Evolutionary conservation across 331 rosid species (phyloP).

Genomic region (Malus hybrid): DNA sequence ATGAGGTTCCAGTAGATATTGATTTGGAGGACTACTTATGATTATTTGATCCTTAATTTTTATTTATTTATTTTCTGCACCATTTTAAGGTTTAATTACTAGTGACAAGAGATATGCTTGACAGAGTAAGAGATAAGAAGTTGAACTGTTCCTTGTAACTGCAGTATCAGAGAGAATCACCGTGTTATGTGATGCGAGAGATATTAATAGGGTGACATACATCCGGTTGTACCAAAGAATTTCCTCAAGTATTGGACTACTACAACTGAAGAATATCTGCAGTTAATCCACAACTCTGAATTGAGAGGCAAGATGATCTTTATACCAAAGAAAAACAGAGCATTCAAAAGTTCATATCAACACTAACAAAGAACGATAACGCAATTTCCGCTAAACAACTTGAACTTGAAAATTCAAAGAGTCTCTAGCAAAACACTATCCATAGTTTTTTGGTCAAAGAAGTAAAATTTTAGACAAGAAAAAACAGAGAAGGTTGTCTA

Average conservation of each 20-base stretch:
- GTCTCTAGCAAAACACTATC: not conserved
- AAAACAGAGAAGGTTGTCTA: not conserved
- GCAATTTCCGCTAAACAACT: too few species aligned
- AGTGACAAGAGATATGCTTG: not conserved
- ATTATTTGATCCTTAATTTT: not conserved
- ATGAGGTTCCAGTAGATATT: conserved; percentile 53
- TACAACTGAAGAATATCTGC: not conserved
- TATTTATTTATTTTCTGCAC: conserved; percentile 1
- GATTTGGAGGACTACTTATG: conserved; percentile 57
- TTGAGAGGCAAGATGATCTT: too few species aligned
- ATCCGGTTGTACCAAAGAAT: not conserved
- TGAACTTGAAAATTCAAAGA: too few species aligned
- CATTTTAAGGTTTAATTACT: conserved; percentile 14
- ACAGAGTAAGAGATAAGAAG: not conserved
- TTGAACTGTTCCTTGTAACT: not conserved
- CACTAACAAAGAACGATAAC: too few species aligned
- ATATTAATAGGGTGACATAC: not conserved
- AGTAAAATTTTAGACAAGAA: not conserved
- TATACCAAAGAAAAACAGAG: too few species aligned
- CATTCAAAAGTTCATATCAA: too few species aligned
- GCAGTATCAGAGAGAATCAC: not conserved
- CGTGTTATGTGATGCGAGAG: not conserved
- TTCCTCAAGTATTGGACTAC: not conserved
- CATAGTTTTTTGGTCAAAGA: not conserved
- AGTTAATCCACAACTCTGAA: not conserved